phyloP scores from a whole-genome alignment of 208 protist species.

The Endotrypanum monterogeii region DNA sequence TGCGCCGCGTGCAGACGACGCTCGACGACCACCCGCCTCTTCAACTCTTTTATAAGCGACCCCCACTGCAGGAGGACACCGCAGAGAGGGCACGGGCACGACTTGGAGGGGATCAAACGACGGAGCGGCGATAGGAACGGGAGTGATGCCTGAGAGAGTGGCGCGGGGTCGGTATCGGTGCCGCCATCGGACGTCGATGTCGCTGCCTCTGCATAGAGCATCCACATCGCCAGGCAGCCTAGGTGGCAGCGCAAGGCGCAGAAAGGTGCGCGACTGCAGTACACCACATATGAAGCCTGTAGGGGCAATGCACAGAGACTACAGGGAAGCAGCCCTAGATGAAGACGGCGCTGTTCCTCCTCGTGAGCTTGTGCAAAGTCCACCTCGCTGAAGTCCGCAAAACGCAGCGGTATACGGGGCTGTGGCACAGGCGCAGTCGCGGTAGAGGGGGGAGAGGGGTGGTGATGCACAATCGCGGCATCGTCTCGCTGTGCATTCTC shows the following conservation, averaged over 20 bases:
- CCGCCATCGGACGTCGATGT: background rate
- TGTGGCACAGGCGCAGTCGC: background rate
- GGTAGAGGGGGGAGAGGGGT: background rate
- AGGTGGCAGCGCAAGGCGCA: constrained; percentile 69
- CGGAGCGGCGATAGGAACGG: constrained; percentile 4
- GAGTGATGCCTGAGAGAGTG: constrained; percentile 5
- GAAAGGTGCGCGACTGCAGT: constrained; percentile 68
- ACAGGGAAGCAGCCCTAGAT: constrained; percentile 55
- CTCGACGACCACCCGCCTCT: constrained; percentile 55
- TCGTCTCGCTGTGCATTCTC: background rate
- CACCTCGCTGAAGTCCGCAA: constrained; percentile 38
- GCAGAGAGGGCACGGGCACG: constrained; percentile 74
- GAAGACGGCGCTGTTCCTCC: constrained; percentile 39
- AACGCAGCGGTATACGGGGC: constrained; percentile 34
- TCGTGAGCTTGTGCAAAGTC: constrained; percentile 60
- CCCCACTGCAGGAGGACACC: constrained; percentile 66
- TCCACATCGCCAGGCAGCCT: constrained; percentile 79
- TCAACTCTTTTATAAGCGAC: constrained; percentile 57
- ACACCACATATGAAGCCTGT: constrained; percentile 48
- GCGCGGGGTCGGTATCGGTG: background rate
- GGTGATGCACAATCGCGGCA: no score
- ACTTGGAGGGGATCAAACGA: constrained; percentile 18
- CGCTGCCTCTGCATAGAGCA: constrained; percentile 34
- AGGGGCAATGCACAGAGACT: constrained; percentile 77
- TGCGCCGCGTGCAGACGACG: constrained; percentile 36